Conservation (phyloP, 2,329 filamentous ascomycete species). For the Monosporascus ibericus region DNA sequence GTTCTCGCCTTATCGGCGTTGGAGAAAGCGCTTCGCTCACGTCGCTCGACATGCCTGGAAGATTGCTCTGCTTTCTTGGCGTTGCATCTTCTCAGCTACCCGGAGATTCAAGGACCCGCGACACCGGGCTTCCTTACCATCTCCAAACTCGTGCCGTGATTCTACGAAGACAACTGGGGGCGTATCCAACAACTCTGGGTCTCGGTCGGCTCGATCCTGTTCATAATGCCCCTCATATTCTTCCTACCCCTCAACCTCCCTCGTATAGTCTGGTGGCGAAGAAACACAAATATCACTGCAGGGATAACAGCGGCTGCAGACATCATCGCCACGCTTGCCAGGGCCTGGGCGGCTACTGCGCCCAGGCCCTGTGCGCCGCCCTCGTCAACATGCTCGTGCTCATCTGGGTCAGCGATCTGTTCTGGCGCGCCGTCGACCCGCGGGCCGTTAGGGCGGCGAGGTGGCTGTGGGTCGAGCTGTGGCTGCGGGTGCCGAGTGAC, state of each 20-base stretch:
- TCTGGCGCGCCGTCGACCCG: slow-evolving; percentile 14
- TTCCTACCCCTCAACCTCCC: slow-evolving; percentile 5
- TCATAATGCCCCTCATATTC: slow-evolving; percentile 15
- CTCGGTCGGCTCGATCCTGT: slow-evolving; percentile 5
- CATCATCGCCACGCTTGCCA: neutral
- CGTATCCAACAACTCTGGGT: slow-evolving; percentile 4
- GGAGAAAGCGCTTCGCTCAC: neutral
- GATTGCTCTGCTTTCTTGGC: neutral
- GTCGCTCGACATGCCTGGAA: neutral
- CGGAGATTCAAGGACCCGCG: slow-evolving; percentile 2
- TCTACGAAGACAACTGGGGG: neutral
- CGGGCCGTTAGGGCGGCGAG: slow-evolving; percentile 9
- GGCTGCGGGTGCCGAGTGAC: neutral
- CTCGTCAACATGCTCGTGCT: slow-evolving; percentile 9
- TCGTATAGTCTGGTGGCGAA: no score
- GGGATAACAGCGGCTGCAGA: neutral
- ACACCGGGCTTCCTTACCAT: slow-evolving; percentile 2
- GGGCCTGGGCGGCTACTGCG: neutral
- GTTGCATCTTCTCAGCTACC: slow-evolving; percentile 6
- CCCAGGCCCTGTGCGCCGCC: neutral
- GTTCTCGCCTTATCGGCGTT: neutral
- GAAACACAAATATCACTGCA: no score
- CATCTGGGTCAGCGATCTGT: slow-evolving; percentile 17
- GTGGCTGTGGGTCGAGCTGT: slow-evolving; percentile 8
- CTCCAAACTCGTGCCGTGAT: neutral